These are phyloP conservation scores for Exophiala oligosperma DNA, from an alignment of 2,329 filamentous ascomycete genomes.

Conservation along the genomic window DNA sequence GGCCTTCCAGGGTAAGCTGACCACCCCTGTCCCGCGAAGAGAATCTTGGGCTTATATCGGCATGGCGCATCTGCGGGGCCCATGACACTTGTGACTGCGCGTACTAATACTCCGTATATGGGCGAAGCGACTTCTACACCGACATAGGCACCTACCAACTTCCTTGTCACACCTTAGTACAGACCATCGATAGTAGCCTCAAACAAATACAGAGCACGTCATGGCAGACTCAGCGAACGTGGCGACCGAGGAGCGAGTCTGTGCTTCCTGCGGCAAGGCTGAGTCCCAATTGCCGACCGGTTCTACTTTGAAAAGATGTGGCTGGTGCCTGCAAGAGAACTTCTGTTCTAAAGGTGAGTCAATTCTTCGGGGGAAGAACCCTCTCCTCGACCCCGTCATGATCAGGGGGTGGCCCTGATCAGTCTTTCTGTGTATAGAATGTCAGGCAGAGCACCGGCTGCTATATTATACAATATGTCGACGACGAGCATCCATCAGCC, in stretches of 20 bases:
- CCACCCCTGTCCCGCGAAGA: too few relatives aligned
- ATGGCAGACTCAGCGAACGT: constrained; percentile 16
- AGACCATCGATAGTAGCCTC: too few relatives aligned
- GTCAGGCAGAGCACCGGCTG: constrained; percentile 55
- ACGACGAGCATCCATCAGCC: constrained; percentile 4
- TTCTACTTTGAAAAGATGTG: constrained; percentile 14
- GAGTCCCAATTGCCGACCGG: constrained; percentile 8
- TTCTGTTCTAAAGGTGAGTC: constrained; percentile 21
- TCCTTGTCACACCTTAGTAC: too few relatives aligned
- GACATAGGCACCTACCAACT: too few relatives aligned
- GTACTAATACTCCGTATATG: too few relatives aligned
- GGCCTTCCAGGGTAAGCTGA: too few relatives aligned
- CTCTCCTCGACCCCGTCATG: not conserved
- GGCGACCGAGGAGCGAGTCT: constrained; percentile 7
- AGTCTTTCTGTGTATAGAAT: constrained; percentile 35
- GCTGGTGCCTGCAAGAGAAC: constrained; percentile 13
- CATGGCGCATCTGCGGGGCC: too few relatives aligned
- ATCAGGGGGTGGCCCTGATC: not conserved
- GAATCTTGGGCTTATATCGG: too few relatives aligned
- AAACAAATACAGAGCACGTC: not conserved
- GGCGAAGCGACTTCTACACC: too few relatives aligned
- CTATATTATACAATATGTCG: constrained; percentile 40
- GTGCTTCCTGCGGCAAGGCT: constrained; percentile 12
- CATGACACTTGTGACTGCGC: too few relatives aligned
- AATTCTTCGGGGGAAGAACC: not conserved